Conservation (phyloP, 2,329 filamentous ascomycete species). For the Claviceps sp. region DNA sequence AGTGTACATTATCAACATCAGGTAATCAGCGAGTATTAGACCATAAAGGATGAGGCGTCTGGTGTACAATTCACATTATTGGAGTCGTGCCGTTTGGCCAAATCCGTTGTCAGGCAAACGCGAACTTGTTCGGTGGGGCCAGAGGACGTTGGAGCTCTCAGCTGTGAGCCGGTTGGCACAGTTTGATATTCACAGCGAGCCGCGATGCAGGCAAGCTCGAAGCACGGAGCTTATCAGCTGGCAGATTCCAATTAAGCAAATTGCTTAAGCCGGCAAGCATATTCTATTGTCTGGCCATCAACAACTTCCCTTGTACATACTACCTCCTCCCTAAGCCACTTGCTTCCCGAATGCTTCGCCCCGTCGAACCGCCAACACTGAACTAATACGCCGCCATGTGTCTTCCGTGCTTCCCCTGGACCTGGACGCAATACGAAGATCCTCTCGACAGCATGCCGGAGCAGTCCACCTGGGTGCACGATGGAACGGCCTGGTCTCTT, state of each 20-base stretch:
- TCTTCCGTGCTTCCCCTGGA: constrained; percentile 39
- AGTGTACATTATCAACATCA: constrained; percentile 40
- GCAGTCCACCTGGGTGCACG: constrained; percentile 29
- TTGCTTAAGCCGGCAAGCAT: background rate
- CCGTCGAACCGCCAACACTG: background rate
- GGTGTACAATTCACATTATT: constrained; percentile 17
- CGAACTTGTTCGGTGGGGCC: background rate
- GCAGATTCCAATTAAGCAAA: background rate
- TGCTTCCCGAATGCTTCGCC: too few relatives aligned
- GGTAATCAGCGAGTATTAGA: constrained; percentile 33
- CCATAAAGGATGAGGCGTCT: constrained; percentile 23
- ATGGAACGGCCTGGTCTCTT: constrained; percentile 23
- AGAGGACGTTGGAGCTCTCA: background rate
- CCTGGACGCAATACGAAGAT: constrained; percentile 33
- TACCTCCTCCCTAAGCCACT: background rate
- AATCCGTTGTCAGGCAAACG: background rate
- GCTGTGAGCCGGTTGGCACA: background rate
- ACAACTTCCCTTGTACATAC: background rate
- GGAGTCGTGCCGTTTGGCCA: background rate
- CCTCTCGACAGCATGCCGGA: constrained; percentile 22
- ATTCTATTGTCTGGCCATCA: background rate
- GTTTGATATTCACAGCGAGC: background rate
- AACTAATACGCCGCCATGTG: constrained; percentile 29
- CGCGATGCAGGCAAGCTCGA: background rate
- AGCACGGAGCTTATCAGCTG: background rate